Base-by-base conservation (phyloP, 352 stramenopile genomes). In the Pythium utonaiense region DNA sequence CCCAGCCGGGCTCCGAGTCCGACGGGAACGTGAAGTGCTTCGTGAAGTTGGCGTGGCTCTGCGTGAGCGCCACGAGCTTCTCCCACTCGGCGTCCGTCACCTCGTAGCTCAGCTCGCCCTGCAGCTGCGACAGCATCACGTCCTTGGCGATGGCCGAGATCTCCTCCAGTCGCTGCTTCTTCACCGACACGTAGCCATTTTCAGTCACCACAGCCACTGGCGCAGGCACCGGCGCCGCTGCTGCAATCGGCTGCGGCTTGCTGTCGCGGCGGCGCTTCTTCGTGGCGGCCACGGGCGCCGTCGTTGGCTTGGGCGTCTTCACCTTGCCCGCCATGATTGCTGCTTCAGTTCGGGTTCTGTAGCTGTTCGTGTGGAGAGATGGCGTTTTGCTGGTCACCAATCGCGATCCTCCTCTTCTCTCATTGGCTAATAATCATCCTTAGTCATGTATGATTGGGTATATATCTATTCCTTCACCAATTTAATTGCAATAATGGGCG, bases 81-180 rank as follows among this genome's bases (percentile, higher is more conserved):
- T 93, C 76, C 73, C 82, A 95, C 60, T 93, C 79, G 38, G 21
- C 68, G 55, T 83, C 70, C 10, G 41, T 55, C 41, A 87, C 79
- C 33, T 74, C 57, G 70, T 89, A 88, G 60, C 69, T 80, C 34
- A 87, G 62, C 17, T 82, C 67, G 44, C 73, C 76, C n/a, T 66
- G 65, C 53, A 93, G 62, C 44, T 84, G 64, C 40, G 62, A 55
- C 51, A 89, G 78, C 71, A 93, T 93, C 48, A 88, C 79, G 49
- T 91, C 78, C 42, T 88, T 80, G 27, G 83, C 83, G 22, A 81
- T 75, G 22, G 77, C 54, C 13, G 83, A 84, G 25, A 83, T 78
- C 48, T 80, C 38, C 57, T 76, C 73, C 22, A 93, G 63, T 17
- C 75, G 76, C 71, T 90, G 71, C 64, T 88, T 89, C 74, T 92